Conservation (phyloP, 73 alveolate species). For the Tetrahymena borealis region DNA sequence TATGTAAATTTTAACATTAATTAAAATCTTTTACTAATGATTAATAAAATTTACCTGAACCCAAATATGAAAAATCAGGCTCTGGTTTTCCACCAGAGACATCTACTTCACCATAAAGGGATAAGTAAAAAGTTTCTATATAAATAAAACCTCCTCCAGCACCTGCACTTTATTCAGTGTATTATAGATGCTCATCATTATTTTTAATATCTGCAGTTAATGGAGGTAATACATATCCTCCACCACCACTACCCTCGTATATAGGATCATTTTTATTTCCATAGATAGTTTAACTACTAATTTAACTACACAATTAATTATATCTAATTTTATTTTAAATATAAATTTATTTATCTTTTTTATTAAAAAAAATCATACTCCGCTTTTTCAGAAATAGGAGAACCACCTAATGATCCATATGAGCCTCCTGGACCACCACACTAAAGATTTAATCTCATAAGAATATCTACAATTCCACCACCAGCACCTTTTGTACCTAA, state of each 20-base stretch:
- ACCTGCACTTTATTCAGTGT: neutral
- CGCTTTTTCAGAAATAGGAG: neutral
- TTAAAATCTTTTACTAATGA: too few species aligned
- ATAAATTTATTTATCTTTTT: neutral
- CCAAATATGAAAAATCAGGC: neutral
- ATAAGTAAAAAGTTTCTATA: neutral
- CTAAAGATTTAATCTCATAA: neutral
- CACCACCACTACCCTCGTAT: neutral
- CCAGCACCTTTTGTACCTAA: neutral
- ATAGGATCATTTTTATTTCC: neutral
- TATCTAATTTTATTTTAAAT: neutral
- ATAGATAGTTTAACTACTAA: neutral
- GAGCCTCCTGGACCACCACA: neutral
- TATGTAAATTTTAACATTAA: too few species aligned
- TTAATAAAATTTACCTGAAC: neutral
- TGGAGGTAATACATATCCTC: neutral
- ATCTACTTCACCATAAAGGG: neutral
- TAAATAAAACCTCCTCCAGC: neutral
- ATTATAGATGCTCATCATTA: neutral
- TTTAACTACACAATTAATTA: neutral
- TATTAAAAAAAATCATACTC: neutral
- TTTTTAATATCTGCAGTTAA: neutral
- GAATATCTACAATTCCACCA: neutral
- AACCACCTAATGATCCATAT: neutral
- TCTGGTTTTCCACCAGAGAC: neutral